Evolutionary conservation across 2,329 filamentous ascomycete species (phyloP).

Genomic region (Xylariaceae sp.): DNA sequence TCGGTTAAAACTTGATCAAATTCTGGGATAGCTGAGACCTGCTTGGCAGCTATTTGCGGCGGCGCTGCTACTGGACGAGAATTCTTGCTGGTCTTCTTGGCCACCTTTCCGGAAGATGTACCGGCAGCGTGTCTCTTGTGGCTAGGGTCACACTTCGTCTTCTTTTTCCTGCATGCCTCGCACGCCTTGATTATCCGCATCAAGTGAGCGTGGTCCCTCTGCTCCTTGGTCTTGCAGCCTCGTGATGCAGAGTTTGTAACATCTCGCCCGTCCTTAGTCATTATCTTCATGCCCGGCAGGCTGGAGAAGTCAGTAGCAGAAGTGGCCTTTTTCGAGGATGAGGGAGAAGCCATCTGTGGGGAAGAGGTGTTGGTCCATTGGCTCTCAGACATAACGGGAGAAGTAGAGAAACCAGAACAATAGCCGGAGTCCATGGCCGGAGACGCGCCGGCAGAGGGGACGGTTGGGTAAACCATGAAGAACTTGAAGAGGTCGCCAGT

Average conservation of each 20-base stretch:
- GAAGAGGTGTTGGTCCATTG: conserved; percentile 48
- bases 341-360: conserved; percentile 37
- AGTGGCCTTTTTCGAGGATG: conserved; percentile 41
- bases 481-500: conserved; percentile 68
- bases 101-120: conserved; percentile 45
- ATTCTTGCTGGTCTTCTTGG: conserved; percentile 47
- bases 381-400: conserved; percentile 57
- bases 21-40: conserved; percentile 17
- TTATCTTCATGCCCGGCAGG: conserved; percentile 70
- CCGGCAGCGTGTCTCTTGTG: conserved; percentile 57
- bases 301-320: conserved; percentile 54
- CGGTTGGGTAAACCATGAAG: conserved; percentile 57
- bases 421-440: conserved; percentile 55
- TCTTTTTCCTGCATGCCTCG: conserved; percentile 67
- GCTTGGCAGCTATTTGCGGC: conserved; percentile 25
- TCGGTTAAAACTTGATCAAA: conserved; percentile 29
- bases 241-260: conserved; percentile 68
- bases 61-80: conserved; percentile 33
- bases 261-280: conserved; percentile 68
- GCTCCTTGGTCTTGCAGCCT: conserved; percentile 71
- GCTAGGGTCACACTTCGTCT: conserved; percentile 67
- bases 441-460: conserved; percentile 50
- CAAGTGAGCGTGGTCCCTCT: conserved; percentile 69
- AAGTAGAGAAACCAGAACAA: conserved; percentile 55
- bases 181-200: conserved; percentile 75